Conservation (phyloP, 2,329 filamentous ascomycete species). For the Colletotrichum higginsianum region DNA sequence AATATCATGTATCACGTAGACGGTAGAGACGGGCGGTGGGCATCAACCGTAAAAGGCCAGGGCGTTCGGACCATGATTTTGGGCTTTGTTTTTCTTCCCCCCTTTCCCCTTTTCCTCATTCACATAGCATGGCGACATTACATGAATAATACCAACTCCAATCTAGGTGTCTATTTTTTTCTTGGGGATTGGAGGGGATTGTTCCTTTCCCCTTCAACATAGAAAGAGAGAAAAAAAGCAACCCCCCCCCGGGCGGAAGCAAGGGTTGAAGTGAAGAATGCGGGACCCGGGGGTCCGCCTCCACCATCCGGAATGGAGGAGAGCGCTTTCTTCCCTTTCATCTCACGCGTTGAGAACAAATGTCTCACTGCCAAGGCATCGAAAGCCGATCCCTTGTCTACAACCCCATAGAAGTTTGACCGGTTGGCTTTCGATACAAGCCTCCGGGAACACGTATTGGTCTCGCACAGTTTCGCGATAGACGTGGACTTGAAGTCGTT, state of each 20-base stretch:
- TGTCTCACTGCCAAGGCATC: conserved; percentile 14
- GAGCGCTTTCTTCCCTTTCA: not conserved
- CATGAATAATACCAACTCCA: conserved; percentile 29
- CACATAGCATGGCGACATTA: not conserved
- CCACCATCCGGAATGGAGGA: conserved; percentile 36
- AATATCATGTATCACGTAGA: not conserved
- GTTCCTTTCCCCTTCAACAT: not conserved
- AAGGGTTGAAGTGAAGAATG: conserved; percentile 25
- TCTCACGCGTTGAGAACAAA: not conserved
- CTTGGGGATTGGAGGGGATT: not conserved
- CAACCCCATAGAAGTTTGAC: not conserved
- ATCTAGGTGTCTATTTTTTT: not conserved
- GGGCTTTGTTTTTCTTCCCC: not conserved
- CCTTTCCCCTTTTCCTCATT: not conserved
- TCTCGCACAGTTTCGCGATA: conserved; percentile 3
- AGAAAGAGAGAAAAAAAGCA: too few relatives aligned
- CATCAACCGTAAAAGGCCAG: conserved; percentile 28
- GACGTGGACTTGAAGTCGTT: not conserved
- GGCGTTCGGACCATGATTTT: conserved; percentile 33
- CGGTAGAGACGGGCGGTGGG: not conserved
- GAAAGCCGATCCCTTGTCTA: conserved; percentile 5
- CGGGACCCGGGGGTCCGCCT: conserved; percentile 14
- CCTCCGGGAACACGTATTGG: conserved; percentile 23
- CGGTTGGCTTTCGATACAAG: conserved; percentile 24
- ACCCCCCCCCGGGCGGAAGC: conserved; percentile 14